Conservation (phyloP, 2,329 filamentous ascomycete species). For the Alternaria panax region DNA sequence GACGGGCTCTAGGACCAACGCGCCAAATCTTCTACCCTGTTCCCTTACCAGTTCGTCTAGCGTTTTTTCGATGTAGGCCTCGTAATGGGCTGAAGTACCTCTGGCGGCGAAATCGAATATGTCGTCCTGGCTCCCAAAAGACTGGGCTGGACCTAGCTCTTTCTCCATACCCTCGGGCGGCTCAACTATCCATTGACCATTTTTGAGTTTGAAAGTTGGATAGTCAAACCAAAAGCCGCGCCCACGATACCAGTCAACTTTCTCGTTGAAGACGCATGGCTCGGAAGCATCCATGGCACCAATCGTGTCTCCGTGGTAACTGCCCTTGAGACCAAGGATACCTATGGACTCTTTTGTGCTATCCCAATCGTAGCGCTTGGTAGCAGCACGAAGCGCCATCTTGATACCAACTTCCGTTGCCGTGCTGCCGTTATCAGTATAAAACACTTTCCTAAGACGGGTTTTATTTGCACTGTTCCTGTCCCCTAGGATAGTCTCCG, state of each 20-base stretch:
- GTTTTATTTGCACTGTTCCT: conserved; percentile 64
- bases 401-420: conserved; percentile 85
- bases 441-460: conserved; percentile 76
- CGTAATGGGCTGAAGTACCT: conserved; percentile 59
- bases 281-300: conserved; percentile 87
- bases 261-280: conserved; percentile 78
- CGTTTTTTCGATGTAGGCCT: conserved; percentile 63
- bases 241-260: conserved; percentile 85
- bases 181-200: conserved; percentile 71
- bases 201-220: conserved; percentile 71
- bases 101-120: conserved; percentile 53
- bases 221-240: conserved; percentile 84
- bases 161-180: conserved; percentile 59
- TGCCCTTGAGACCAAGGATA: conserved; percentile 77
- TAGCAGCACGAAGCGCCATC: conserved; percentile 78
- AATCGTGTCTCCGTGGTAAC: conserved; percentile 88
- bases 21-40: conserved; percentile 73
- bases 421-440: conserved; percentile 83
- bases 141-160: conserved; percentile 54
- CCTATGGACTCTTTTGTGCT: conserved; percentile 65
- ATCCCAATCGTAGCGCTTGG: conserved; percentile 71
- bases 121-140: conserved; percentile 41
- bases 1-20: conserved; percentile 80
- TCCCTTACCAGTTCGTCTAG: conserved; percentile 61
- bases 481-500: conserved; percentile 67